Conservation (phyloP, 2,329 filamentous ascomycete species). For the Hymenoscyphus scutula region DNA sequence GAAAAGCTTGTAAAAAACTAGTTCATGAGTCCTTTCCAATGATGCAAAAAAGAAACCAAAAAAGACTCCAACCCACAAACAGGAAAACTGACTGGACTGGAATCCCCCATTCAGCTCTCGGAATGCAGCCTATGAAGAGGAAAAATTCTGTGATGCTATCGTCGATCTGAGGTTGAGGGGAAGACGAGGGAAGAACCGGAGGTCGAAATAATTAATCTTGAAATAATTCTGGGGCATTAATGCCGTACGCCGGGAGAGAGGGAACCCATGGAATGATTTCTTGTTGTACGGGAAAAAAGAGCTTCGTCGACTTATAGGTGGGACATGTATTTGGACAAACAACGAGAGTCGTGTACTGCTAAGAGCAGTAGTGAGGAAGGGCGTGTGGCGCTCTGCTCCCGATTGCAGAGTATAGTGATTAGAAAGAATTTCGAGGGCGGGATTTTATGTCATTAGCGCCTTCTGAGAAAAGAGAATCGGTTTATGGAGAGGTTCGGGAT, state of each 20-base stretch:
- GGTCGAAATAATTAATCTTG: conserved; percentile 34
- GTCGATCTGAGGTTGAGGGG: neutral
- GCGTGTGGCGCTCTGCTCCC: conserved; percentile 23
- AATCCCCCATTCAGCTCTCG: conserved; percentile 19
- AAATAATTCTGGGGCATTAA: conserved; percentile 30
- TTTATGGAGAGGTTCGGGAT: neutral
- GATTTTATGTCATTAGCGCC: conserved; percentile 29
- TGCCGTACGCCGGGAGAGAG: conserved; percentile 21
- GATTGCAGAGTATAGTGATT: conserved; percentile 28
- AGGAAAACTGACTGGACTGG: conserved; percentile 21
- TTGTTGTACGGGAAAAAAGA: neutral
- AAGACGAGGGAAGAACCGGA: conserved; percentile 11
- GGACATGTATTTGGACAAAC: conserved; percentile 30
- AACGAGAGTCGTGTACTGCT: conserved; percentile 31
- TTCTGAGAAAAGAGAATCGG: conserved; percentile 18
- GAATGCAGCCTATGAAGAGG: conserved; percentile 22
- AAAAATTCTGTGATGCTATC: conserved; percentile 23
- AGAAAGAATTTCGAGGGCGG: conserved; percentile 26
- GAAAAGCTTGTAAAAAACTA: neutral
- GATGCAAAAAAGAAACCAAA: neutral
- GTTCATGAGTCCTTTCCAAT: conserved; percentile 2
- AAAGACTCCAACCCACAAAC: conserved; percentile 13
- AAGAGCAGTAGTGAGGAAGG: conserved; percentile 26
- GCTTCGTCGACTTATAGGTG: conserved; percentile 7
- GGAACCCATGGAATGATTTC: neutral